Conservation (phyloP, 1,284 basidiomycete species). For the Thecaphora frezii region DNA sequence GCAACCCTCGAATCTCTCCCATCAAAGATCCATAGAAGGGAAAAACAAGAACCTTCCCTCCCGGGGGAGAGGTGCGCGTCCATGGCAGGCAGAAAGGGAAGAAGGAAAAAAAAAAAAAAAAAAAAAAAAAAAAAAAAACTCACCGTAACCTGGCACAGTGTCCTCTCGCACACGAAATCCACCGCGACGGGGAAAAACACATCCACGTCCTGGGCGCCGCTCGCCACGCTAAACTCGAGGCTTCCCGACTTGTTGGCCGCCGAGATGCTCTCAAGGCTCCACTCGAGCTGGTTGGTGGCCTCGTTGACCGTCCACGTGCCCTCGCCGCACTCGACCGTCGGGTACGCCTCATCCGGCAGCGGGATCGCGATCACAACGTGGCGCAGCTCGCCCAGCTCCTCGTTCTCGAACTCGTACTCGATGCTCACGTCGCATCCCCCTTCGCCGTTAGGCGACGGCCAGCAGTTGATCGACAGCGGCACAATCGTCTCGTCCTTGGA, state of each 20-base stretch:
- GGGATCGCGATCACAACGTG: conserved; percentile 89
- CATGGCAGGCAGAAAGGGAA: too few species aligned
- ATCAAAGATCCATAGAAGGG: too few species aligned
- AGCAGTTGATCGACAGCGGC: conserved; percentile 90
- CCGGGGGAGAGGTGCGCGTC: too few species aligned
- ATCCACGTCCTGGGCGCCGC: conserved; percentile 72
- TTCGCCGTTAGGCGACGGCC: conserved; percentile 88
- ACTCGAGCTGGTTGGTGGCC: conserved; percentile 75
- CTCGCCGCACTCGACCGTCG: conserved; percentile 73
- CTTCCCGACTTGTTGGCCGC: conserved; percentile 62
- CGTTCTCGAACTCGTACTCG: conserved; percentile 91
- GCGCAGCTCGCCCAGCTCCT: conserved; percentile 66
- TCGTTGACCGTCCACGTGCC: conserved; percentile 81
- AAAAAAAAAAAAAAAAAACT: conserved; percentile 1
- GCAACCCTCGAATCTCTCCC: too few species aligned
- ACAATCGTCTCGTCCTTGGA: conserved; percentile 88
- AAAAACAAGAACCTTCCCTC: too few species aligned
- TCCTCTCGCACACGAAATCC: conserved; percentile 76
- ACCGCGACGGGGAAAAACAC: conserved; percentile 92
- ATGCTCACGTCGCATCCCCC: conserved; percentile 80
- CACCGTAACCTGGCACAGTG: conserved; percentile 61
- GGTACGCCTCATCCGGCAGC: conserved; percentile 76
- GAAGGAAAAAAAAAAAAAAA: not conserved
- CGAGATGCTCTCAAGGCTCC: conserved; percentile 73
- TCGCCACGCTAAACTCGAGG: conserved; percentile 79